Conservation (phyloP, 768 basidiomycete genomes). For the Tricholomella constricta region DNA sequence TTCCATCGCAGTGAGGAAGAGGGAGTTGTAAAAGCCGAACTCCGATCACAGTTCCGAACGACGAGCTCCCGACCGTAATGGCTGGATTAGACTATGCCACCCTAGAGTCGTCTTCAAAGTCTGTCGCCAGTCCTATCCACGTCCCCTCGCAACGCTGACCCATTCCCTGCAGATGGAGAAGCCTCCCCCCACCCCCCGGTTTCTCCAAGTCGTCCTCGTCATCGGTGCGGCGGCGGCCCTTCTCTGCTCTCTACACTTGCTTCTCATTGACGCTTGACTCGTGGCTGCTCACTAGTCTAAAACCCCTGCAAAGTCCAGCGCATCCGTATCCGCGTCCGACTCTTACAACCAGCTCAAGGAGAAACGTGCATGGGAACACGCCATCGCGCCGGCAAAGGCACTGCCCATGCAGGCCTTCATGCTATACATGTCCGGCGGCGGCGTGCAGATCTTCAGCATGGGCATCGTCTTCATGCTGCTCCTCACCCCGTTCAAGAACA, state of each 20-base stretch:
- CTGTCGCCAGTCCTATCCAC: background rate
- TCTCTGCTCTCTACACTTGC: slow-evolving; percentile 15
- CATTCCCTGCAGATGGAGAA: slow-evolving; percentile 50
- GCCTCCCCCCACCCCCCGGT: slow-evolving; percentile 68
- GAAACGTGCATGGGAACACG: slow-evolving; percentile 85
- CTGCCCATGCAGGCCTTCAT: slow-evolving; percentile 98
- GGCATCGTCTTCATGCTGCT: slow-evolving; percentile 95
- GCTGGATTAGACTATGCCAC: slow-evolving; percentile 39
- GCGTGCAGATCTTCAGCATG: slow-evolving; percentile 96
- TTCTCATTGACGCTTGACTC: slow-evolving; percentile 10
- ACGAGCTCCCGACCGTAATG: background rate
- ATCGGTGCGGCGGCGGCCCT: slow-evolving; percentile 27
- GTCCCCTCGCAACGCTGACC: background rate
- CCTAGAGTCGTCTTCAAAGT: slow-evolving; percentile 43
- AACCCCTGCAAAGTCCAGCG: slow-evolving; percentile 33
- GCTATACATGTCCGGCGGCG: slow-evolving; percentile 97
- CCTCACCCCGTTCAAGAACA: slow-evolving; percentile 81
- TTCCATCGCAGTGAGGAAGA: slow-evolving; percentile 17
- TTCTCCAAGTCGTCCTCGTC: slow-evolving; percentile 50
- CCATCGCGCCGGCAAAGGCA: slow-evolving; percentile 82
- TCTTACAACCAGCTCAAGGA: slow-evolving; percentile 72
- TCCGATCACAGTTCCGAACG: slow-evolving; percentile 9
- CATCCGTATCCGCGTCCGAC: slow-evolving; percentile 35
- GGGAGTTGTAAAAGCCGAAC: slow-evolving; percentile 9
- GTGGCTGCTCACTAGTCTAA: slow-evolving; percentile 38